Evolutionary conservation across 192 early-diverging fungal species (phyloP).

Genomic region (Chytriomyces sp.): DNA sequence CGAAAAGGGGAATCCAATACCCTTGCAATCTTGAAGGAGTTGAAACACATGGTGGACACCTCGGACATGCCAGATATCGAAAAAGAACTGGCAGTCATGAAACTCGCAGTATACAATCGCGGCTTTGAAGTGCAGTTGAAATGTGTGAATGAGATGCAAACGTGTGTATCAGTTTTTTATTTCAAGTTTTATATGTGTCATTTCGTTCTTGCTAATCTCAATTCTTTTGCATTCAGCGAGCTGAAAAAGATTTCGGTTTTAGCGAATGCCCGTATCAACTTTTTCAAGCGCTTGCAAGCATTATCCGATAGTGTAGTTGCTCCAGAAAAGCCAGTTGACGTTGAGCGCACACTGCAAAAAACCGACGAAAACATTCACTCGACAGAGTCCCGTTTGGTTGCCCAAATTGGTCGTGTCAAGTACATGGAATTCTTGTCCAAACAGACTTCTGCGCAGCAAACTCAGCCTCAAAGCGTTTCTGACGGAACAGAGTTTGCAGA

Average conservation of each 20-base stretch:
- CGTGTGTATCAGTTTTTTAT: constrained; percentile 39
- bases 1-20: not conserved
- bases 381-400: constrained; percentile 6
- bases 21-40: constrained; percentile 23
- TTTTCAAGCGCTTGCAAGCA: constrained; percentile 47
- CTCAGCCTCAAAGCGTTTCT: not conserved
- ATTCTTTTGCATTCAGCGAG: constrained; percentile 39
- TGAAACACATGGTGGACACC: constrained; percentile 28
- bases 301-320: constrained; percentile 47
- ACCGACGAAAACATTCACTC: constrained; percentile 17
- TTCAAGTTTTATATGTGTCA: constrained; percentile 6
- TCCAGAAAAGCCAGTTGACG: constrained; percentile 29
- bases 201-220: too few relatives aligned
- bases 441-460: constrained; percentile 6
- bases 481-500: not conserved
- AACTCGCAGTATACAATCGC: not conserved
- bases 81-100: constrained; percentile 8
- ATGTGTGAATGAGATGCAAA: constrained; percentile 31
- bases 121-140: constrained; percentile 24
- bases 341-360: constrained; percentile 21
- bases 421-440: constrained; percentile 28
- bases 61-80: constrained; percentile 24
- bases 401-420: constrained; percentile 26
- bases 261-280: constrained; percentile 50
- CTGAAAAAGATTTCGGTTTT: constrained; percentile 31